Evolutionary conservation across 73 alveolate species (phyloP).

Genomic region (Uronychia binucleata): DNA sequence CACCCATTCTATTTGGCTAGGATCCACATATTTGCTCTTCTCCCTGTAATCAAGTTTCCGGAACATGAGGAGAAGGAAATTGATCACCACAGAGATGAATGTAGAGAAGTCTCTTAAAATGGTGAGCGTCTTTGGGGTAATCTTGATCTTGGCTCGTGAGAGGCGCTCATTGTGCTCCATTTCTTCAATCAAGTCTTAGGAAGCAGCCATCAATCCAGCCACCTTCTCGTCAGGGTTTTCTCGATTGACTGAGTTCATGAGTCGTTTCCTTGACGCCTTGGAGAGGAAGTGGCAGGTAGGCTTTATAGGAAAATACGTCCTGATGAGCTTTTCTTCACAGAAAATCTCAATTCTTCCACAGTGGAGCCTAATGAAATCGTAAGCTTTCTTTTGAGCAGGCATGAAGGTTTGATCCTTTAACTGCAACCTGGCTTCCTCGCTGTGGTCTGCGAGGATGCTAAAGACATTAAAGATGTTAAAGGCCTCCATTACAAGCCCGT

Average conservation of each 20-base stretch:
- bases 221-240: slow-evolving; percentile 19
- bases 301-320: slow-evolving; percentile 32
- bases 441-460: not conserved
- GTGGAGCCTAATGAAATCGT: slow-evolving; percentile 16
- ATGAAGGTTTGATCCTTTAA: slow-evolving; percentile 9
- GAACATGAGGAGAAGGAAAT: not conserved
- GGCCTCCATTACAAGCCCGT: slow-evolving; percentile 25
- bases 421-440: not conserved
- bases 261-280: not conserved
- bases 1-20: not conserved
- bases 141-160: not conserved
- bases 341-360: slow-evolving; percentile 30
- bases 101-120: slow-evolving; percentile 6
- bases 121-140: slow-evolving; percentile 20
- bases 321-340: slow-evolving; percentile 2
- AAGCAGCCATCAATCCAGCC: slow-evolving; percentile 1
- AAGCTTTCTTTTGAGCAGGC: slow-evolving; percentile 15
- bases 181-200: slow-evolving; percentile 20
- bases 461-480: slow-evolving; percentile 33
- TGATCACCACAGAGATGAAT: slow-evolving; percentile 11
- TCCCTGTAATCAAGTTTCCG: slow-evolving; percentile 16
- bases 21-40: not conserved
- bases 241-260: not conserved
- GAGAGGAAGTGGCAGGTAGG: slow-evolving; percentile 37
- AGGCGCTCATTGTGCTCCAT: slow-evolving; percentile 18